These are phyloP conservation scores for Saxophila tyrrhenica DNA, from an alignment of 495 filamentous ascomycete species.

Conservation along the genomic window DNA sequence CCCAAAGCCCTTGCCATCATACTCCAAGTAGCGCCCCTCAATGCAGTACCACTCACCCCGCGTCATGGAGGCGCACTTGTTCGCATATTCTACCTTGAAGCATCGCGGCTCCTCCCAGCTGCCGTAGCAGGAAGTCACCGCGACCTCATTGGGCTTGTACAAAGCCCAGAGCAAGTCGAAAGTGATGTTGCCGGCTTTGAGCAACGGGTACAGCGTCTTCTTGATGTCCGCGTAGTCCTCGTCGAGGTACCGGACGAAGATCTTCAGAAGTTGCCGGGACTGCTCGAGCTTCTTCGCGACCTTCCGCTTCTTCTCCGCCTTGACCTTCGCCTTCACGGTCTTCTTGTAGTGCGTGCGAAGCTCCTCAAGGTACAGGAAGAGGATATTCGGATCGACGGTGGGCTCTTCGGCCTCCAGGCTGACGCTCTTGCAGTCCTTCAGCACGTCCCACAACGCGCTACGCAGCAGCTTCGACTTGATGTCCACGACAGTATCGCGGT, in stretches of 20 bases:
- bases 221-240: conserved; percentile 69
- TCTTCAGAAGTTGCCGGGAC: conserved; percentile 56
- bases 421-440: conserved; percentile 74
- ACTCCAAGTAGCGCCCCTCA: conserved; percentile 75
- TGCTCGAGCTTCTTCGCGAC: conserved; percentile 43
- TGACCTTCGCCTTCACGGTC: conserved; percentile 51
- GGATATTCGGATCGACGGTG: conserved; percentile 66
- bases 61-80: conserved; percentile 60
- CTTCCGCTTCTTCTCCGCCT: conserved; percentile 54
- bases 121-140: conserved; percentile 71
- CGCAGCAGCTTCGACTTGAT: conserved; percentile 76
- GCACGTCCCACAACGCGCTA: conserved; percentile 58
- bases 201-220: conserved; percentile 70
- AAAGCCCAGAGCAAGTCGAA: conserved; percentile 86
- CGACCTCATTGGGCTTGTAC: conserved; percentile 82
- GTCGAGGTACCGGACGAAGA: conserved; percentile 72
- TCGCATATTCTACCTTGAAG: conserved; percentile 79
- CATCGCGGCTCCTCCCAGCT: conserved; percentile 70
- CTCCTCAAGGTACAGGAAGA: conserved; percentile 81
- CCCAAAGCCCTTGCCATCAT: conserved; percentile 66
- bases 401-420: conserved; percentile 73
- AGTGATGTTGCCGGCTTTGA: conserved; percentile 76
- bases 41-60: conserved; percentile 71
- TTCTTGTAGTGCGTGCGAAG: conserved; percentile 51
- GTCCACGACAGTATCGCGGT: conserved; percentile 64